These are phyloP conservation scores for Neurospora sp. DNA, from an alignment of 495 filamentous ascomycete genomes.

Conservation along the genomic window DNA sequence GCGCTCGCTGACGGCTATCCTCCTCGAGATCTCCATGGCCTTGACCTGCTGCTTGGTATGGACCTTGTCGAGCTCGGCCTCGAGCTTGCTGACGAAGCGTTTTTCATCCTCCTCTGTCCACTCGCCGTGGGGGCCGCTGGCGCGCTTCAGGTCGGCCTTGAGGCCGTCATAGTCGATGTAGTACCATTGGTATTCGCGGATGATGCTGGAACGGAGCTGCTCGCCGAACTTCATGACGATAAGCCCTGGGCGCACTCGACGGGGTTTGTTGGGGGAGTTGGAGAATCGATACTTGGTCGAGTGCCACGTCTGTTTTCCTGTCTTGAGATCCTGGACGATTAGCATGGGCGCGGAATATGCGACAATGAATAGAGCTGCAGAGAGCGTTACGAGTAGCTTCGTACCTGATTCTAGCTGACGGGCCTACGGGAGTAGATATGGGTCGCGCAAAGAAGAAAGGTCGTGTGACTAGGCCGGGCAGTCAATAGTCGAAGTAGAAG, in stretches of 20 bases:
- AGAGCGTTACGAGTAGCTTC: not conserved
- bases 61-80: slow-evolving; percentile 90
- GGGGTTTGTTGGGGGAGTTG: slow-evolving; percentile 16
- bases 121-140: slow-evolving; percentile 47
- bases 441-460: not conserved
- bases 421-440: not conserved
- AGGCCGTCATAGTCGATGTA: slow-evolving; percentile 96
- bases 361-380: not conserved
- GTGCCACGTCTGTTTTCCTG: slow-evolving; percentile 23
- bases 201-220: slow-evolving; percentile 84
- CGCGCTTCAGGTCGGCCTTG: slow-evolving; percentile 74
- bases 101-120: slow-evolving; percentile 94
- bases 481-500: not conserved
- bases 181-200: slow-evolving; percentile 91
- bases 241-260: slow-evolving; percentile 24
- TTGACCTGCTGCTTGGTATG: slow-evolving; percentile 95
- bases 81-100: slow-evolving; percentile 74
- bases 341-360: slow-evolving; percentile 25
- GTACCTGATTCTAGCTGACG: not conserved
- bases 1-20: slow-evolving; percentile 75
- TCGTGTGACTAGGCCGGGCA: not conserved
- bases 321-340: slow-evolving; percentile 40
- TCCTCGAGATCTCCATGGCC: slow-evolving; percentile 81
- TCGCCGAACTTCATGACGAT: slow-evolving; percentile 80
- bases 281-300: slow-evolving; percentile 12